Evolutionary conservation across 1,284 basidiomycete species (phyloP), one percentile per base, ranked within the genome.

Genomic region (Neolentinus lepideus): DNA sequence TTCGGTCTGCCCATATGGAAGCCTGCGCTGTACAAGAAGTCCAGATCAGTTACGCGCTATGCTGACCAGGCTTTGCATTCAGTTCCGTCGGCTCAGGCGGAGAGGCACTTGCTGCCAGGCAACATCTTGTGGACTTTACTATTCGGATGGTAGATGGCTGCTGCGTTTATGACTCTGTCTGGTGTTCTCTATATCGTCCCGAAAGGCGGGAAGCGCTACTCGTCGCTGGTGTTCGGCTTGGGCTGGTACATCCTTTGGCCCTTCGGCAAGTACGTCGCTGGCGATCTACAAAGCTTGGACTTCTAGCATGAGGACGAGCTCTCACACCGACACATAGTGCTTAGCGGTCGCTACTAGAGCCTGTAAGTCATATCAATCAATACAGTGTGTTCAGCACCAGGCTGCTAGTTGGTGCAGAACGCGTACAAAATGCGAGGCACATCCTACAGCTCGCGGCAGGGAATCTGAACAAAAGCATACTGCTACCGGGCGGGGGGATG

Each of bases 1-100:
- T 99, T 99, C 71, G 97, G 97, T 78, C 80, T 99, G 61, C 97
- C 94, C 48, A 98, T 99, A 67, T 99, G 97, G 97, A 99, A 99
- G 72, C 97, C 97, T 12, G 97, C 97, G 0, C 73, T 99, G 54
- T 99, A 99, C 84, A 96, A 97, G 73, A 99, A 99, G 71, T 92
- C 91, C 26, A 88, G 97, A 51, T 94, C 95, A 1, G 92, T 99
- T 61, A 98, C 96, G 46, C 90, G 95, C 56, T 88, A 94, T 70
- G 97, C 97, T 43, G 97, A 99, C 70, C 85, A 89, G 55, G 97
- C 92, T 0, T 81, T 99, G 1, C 97, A 99, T 69, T 85, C 89
- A 16, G 81, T 91, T 38, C 97, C 97, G 1, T 95, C 93, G 19
- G 90, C 94, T 0, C 89, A 93, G 57, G 92, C 91, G 1, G 93